These are phyloP conservation scores for Halophytophthora batemanensis DNA, from an alignment of 352 stramenopile genomes.

Conservation along the genomic window DNA sequence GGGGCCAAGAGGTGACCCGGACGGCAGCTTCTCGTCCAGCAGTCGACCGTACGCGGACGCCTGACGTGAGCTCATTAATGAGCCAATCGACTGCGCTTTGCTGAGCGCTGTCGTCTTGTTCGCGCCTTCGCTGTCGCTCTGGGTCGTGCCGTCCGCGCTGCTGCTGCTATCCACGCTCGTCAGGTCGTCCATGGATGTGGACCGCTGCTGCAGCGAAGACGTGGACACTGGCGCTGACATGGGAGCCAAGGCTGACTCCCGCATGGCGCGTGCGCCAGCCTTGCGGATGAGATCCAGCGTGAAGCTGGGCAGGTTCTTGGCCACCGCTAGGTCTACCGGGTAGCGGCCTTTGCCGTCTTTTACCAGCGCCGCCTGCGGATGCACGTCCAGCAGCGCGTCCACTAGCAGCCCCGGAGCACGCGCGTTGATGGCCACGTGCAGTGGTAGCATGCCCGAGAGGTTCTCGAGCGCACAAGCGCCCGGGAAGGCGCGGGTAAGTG, in stretches of 20 bases:
- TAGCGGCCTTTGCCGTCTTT: slow-evolving; percentile 58
- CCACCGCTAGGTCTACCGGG: slow-evolving; percentile 61
- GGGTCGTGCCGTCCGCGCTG: slow-evolving; percentile 9
- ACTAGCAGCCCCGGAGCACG: slow-evolving; percentile 63
- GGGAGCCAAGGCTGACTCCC: slow-evolving; percentile 4
- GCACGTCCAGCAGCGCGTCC: slow-evolving; percentile 45
- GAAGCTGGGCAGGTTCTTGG: slow-evolving; percentile 59
- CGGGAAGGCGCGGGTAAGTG: slow-evolving; percentile 51
- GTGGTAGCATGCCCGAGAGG: slow-evolving; percentile 70
- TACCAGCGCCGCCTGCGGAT: slow-evolving; percentile 39
- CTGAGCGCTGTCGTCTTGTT: slow-evolving; percentile 29
- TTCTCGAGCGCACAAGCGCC: slow-evolving; percentile 62
- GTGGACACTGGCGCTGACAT: slow-evolving; percentile 1
- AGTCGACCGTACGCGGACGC: slow-evolving; percentile 38
- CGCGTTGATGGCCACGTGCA: slow-evolving; percentile 78
- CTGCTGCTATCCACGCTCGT: slow-evolving; percentile 20
- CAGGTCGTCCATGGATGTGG: slow-evolving; percentile 33
- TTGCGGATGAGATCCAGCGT: slow-evolving; percentile 73
- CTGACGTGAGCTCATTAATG: slow-evolving; percentile 36
- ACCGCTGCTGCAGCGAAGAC: slow-evolving; percentile 32
- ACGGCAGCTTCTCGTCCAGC: slow-evolving; percentile 32
- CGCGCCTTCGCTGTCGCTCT: slow-evolving; percentile 20
- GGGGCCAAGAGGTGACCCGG: slow-evolving; percentile 24
- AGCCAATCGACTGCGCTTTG: slow-evolving; percentile 51
- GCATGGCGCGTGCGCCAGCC: slow-evolving; percentile 37